A percentile compares a stretch with the other conserved stretches of the same genome.
Conservation (phyloP, 495 filamentous ascomycete species). For the Aspergillus baeticus region DNA sequence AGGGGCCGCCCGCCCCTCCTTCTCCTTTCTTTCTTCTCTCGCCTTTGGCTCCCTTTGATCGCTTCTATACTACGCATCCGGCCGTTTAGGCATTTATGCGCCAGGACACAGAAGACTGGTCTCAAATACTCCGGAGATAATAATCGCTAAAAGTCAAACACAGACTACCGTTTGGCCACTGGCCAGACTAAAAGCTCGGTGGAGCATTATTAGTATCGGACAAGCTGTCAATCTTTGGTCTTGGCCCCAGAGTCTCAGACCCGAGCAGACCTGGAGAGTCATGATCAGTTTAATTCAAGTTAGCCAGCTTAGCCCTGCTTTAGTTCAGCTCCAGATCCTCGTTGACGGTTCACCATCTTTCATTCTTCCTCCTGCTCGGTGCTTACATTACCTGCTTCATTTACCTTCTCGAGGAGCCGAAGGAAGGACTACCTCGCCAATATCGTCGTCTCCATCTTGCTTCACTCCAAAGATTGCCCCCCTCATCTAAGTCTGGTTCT, state of each 20-base stretch:
- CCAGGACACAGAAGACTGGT: background rate
- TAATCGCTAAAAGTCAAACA: no score
- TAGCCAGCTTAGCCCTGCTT: conserved; percentile 13
- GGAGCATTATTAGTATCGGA: conserved; percentile 12
- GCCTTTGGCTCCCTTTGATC: background rate
- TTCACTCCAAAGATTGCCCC: background rate
- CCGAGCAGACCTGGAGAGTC: background rate
- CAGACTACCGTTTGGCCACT: background rate
- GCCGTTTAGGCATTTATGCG: no score
- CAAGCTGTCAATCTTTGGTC: conserved; percentile 27
- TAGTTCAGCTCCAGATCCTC: conserved; percentile 16
- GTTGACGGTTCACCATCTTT: conserved; percentile 4
- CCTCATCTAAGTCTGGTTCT: background rate
- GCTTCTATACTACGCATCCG: no score
- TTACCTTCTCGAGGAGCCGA: background rate
- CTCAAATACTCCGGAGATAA: background rate
- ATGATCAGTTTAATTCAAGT: conserved; percentile 5
- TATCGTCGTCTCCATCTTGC: background rate
- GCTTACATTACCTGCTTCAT: conserved; percentile 1
- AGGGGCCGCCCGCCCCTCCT: background rate
- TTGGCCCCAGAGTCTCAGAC: conserved; percentile 1
- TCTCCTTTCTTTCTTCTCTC: background rate
- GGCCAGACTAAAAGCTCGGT: conserved; percentile 6
- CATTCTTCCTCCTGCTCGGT: background rate
- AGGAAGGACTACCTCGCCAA: background rate